These are phyloP conservation scores for Cordyceps cicadae DNA, from an alignment of 2,329 filamentous ascomycete species.

Conservation along the genomic window DNA sequence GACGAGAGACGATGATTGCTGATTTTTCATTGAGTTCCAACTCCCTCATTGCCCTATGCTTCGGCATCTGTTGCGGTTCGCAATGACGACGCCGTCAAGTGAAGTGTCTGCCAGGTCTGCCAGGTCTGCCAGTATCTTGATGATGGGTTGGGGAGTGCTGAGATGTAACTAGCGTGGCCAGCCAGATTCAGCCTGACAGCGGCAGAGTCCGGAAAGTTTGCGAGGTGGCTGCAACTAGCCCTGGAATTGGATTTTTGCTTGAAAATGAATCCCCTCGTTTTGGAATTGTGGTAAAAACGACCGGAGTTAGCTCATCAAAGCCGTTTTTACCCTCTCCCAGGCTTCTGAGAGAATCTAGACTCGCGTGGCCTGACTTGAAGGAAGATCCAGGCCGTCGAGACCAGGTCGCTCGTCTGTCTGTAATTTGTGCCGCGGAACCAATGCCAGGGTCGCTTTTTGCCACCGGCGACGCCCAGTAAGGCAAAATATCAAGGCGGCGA, in stretches of 20 bases:
- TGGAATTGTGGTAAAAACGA: not conserved
- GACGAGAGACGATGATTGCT: not conserved
- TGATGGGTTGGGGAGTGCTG: not conserved
- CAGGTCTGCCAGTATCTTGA: not conserved
- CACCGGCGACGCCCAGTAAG: not conserved
- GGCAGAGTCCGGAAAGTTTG: not conserved
- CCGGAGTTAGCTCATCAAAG: not conserved
- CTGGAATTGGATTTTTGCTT: not conserved
- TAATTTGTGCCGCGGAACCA: not conserved
- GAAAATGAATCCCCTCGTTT: not conserved
- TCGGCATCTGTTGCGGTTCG: not conserved
- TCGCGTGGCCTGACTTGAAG: not conserved
- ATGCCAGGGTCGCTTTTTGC: not conserved
- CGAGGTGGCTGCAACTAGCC: not conserved
- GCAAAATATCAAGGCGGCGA: not conserved
- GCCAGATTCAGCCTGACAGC: not conserved
- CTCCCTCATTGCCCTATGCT: not conserved
- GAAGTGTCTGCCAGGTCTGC: not conserved
- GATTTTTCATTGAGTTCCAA: not conserved
- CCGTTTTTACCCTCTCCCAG: not conserved
- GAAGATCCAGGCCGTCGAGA: not conserved
- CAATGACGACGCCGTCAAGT: not conserved
- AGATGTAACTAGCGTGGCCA: not conserved
- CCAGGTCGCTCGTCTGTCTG: not conserved
- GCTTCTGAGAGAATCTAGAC: not conserved